Evolutionary conservation across 352 stramenopile genomes (phyloP), one percentile per base, ranked within the genome.

Genomic region (Phytophthora boehmeriae): DNA sequence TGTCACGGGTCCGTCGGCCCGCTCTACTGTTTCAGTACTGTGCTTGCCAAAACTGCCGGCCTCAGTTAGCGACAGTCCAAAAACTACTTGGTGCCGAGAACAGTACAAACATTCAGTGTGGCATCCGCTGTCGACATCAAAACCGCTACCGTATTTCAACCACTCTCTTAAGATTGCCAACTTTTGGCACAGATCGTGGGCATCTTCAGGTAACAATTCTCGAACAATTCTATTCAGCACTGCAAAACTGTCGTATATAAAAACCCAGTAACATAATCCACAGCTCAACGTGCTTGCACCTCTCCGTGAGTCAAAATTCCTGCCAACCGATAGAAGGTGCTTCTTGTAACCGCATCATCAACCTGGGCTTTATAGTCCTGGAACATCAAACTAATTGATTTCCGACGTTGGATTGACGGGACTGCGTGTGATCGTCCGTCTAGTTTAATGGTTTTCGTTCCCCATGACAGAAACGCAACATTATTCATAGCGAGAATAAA

Each of bases 221-320:
- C 25, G 13, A 20, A 65, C 47, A 20, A 77, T 56, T 39, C 41
- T 19, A 6, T 65, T 22, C 9, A 77, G 19, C 3, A 52, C 6
- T 1, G 14, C 17, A 44, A 76, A 52, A 3, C 49, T 46, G 36
- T 76, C 66, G 25, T 79, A 63, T 8, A 79, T 41, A 4, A 79
- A 36, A 68, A 59, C 4, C 63, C 66, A 14, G 54, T 50, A 9
- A 73, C 61, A 17, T 68, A 73, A 52, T 78, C 59, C 10, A 76
- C 55, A 0, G 61, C 61, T 13, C 30, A 51, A 20, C 48, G 50
- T 30, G 49, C 17, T 39, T 64, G 19, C 0, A 51, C n/a, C 20
- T 65, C 53, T 5, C 57, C 39, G 19, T 50, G 25, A 4, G 59
- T 74, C 9, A 68, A n/a, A 17, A 17, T 9, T 19, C 1, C 45